Evolutionary conservation across 208 protist species (phyloP).

Genomic region (Wallacemonas sp.): DNA sequence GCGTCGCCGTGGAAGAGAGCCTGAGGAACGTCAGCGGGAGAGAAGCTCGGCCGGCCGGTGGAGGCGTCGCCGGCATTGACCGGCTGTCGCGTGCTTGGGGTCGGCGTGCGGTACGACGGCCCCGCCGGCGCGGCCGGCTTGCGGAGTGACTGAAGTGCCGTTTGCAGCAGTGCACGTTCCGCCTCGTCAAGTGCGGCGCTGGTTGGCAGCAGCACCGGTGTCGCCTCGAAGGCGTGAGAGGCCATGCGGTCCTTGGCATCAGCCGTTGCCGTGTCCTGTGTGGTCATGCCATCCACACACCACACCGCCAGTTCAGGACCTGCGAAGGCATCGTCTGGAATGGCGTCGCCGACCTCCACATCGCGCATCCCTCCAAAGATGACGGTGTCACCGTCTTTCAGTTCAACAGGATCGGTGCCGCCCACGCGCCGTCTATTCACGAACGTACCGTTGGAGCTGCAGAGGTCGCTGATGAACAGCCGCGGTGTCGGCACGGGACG

Average conservation of each 20-base stretch:
- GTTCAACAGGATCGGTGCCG: slow-evolving; percentile 32
- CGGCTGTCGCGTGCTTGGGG: slow-evolving; percentile 3
- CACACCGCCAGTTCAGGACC: slow-evolving; percentile 77
- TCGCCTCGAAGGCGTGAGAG: slow-evolving; percentile 43
- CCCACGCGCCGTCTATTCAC: slow-evolving; percentile 67
- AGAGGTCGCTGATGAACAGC: slow-evolving; percentile 71
- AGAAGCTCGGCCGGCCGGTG: not conserved
- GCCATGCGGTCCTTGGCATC: not conserved
- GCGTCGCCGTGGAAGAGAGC: not conserved
- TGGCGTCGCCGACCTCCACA: slow-evolving; percentile 37
- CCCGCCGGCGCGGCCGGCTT: not conserved
- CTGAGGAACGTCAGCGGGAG: not conserved
- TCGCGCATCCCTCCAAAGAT: slow-evolving; percentile 90
- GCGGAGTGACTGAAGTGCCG: slow-evolving; percentile 32
- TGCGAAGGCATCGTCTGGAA: slow-evolving; percentile 48
- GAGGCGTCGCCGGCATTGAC: not conserved
- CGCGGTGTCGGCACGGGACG: not conserved
- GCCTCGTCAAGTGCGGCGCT: slow-evolving; percentile 38
- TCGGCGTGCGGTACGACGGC: slow-evolving; percentile 1
- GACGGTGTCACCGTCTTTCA: slow-evolving; percentile 60
- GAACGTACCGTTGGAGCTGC: slow-evolving; percentile 90
- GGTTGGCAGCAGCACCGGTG: slow-evolving; percentile 50
- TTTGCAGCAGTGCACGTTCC: slow-evolving; percentile 39
- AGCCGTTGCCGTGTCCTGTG: not conserved
- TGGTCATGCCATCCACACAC: slow-evolving; percentile 37